Evolutionary conservation across 371 early-diverging fungal species (phyloP), one percentile per base, ranked within the genome.

Genomic region (Lichtheimia corymbifera): DNA sequence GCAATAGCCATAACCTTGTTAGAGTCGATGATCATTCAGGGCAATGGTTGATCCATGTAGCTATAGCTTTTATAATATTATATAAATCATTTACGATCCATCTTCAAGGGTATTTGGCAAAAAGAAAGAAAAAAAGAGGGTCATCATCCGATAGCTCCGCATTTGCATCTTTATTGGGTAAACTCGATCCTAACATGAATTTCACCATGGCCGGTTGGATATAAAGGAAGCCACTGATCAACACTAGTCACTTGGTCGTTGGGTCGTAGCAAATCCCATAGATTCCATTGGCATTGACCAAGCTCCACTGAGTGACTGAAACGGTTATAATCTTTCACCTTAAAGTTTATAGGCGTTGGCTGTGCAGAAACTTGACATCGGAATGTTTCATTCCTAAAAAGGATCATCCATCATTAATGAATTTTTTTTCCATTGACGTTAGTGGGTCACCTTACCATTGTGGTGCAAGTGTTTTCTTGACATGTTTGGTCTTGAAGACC

Each of bases 401-500:
- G 22, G 15, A 55, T 47, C 15, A 53, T 17, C 9, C 15, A 53
- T 53, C 27, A 25, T 17, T 22, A 18, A n/a, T 25, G 27, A 35
- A 35, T 35, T 6, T 2, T 35, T 35, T 35, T 11, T 11, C 35
- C 0, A n/a, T 35, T 1, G 28, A 35, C 11, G 9, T 9, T 9
- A 4, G 35, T 28, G 28, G 1, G 28, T 35, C 28, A 12, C 15
- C 64, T 65, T 61, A 83, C 73, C 94, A 97, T 53, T 66, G 73
- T 0, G 94, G 95, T n/a, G 78, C 68, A 6, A 90, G 67, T 9
- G 88, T 89, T 70, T 92, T 91, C 72, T 91, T 88, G 45, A 89
- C 83, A 30, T 87, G 83, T 53, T 83, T 83, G 17, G 95, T 94
- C 70, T 92, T 93, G 74, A 82, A 77, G 28, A 89, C 53, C 6